Conservation (phyloP, 108 stramenopile species). For the Fistulifera pelliculosa region DNA sequence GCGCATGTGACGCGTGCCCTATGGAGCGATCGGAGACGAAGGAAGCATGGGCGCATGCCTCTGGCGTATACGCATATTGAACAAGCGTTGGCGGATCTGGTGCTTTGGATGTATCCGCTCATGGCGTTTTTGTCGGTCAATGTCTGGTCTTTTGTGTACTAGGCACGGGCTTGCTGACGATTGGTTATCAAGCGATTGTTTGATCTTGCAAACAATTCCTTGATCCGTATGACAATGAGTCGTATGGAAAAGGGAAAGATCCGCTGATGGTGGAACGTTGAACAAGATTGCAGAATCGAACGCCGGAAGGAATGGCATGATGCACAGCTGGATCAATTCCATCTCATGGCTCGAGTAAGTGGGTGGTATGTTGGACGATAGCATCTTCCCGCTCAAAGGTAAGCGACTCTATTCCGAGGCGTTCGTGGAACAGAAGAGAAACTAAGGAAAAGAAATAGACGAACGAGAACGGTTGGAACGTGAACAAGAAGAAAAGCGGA, state of each 20-base stretch:
- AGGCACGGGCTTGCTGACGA: conserved; percentile 70
- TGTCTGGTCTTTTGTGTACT: conserved; percentile 64
- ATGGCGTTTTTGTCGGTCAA: conserved; percentile 73
- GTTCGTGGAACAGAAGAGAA: conserved; percentile 46
- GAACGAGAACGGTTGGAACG: conserved; percentile 32
- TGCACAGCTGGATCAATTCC: conserved; percentile 53
- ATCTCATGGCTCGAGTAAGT: conserved; percentile 42
- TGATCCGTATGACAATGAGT: conserved; percentile 85
- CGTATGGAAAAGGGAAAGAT: conserved; percentile 83
- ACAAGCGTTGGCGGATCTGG: conserved; percentile 76
- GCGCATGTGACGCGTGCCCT: conserved; percentile 72
- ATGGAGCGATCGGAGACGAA: conserved; percentile 81
- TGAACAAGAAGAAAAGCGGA: conserved; percentile 30
- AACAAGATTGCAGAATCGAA: conserved; percentile 89
- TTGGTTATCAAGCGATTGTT: conserved; percentile 85
- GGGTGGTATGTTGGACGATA: conserved; percentile 61
- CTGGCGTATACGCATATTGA: conserved; percentile 89
- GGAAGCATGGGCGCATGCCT: conserved; percentile 83
- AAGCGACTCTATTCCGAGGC: conserved; percentile 72
- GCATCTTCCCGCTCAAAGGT: conserved; percentile 57
- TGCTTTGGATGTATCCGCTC: conserved; percentile 82
- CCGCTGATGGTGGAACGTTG: conserved; percentile 67
- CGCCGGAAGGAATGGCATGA: conserved; percentile 72
- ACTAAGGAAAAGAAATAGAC: conserved; percentile 40
- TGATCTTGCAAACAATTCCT: conserved; percentile 90